Evolutionary conservation across 2,329 filamentous ascomycete species (phyloP), one percentile per base, ranked within the genome.

Genomic region (Neonectria coccinea): DNA sequence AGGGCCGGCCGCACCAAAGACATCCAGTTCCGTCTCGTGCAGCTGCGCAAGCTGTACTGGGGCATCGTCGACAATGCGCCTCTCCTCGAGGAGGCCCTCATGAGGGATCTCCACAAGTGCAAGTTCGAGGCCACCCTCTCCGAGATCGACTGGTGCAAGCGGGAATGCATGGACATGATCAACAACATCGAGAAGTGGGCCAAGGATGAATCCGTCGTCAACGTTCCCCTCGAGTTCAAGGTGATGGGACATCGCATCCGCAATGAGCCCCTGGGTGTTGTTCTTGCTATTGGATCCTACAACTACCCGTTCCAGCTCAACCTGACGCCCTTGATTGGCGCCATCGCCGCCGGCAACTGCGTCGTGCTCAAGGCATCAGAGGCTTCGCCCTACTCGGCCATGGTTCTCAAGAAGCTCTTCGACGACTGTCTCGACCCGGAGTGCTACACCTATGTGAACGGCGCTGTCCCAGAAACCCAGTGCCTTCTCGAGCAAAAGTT

Each of bases 41-140:
- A 98, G 85, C 88, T 99, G 66, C 91, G 94, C 73, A 95, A 94
- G 85, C 89, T 98, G 61, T 98, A 97, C 84, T 98, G 96, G 96
- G 94, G 88, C 8, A 79, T 97, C 70, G 89, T 89, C 69, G 95
- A 98, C 83, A 90, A 92, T 77, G 86, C 89, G 61, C 83, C 88
- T 50, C 86, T 91, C 71, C 85, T 98, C 66, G 77, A 88, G 70
- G 91, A 93, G 77, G 93, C 95, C 22, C 87, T 93, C 76, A 85
- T 87, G 76, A 84, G 87, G 72, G 96, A 99, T 76, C 82, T 98
- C 69, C 86, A 88, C 77, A 97, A 97, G 84, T 86, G 90, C 62
- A 79, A 82, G 36, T 93, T 90, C 77, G 96, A 98, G 83, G 83
- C 92, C 31, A 83, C 88, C 71, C 73, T 96, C 39, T 84, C 86